Percentiles rank a stretch among this genome's conserved stretches.
Evolutionary conservation across 345 rosid species (phyloP).

Genomic region (Toxicodendron radicans): DNA sequence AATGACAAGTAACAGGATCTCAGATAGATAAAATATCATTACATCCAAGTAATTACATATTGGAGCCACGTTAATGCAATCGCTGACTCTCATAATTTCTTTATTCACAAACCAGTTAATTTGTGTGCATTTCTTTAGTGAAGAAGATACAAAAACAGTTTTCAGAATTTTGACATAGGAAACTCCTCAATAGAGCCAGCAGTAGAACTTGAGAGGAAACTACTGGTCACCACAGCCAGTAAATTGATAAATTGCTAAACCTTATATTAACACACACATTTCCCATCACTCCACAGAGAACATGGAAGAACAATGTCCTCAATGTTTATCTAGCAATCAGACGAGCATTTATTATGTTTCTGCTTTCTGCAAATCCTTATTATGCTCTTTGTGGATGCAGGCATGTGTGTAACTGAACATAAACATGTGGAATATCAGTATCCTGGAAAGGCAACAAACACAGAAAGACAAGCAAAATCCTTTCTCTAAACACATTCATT

Average conservation of each 20-base stretch:
- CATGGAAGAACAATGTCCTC: too few relatives aligned
- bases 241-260: neutral
- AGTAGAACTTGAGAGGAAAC: neutral
- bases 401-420: neutral
- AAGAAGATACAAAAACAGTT: neutral
- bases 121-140: neutral
- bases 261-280: neutral
- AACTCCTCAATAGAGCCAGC: neutral
- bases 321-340: neutral
- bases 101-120: neutral
- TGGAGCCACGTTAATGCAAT: neutral
- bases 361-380: neutral
- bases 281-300: neutral
- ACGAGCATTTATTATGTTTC: neutral
- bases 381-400: neutral
- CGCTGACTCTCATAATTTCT: neutral
- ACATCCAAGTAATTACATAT: slow-evolving; percentile 4
- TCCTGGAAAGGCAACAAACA: neutral
- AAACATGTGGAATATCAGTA: neutral
- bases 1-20: neutral
- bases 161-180: neutral
- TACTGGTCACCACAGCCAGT: neutral
- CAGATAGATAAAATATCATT: neutral
- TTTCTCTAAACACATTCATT: neutral
- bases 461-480: neutral